A percentile compares a stretch with the other conserved stretches of the same genome.
Evolutionary conservation across 371 early-diverging fungal genomes (phyloP).

Genomic region (Ordospora colligata): DNA sequence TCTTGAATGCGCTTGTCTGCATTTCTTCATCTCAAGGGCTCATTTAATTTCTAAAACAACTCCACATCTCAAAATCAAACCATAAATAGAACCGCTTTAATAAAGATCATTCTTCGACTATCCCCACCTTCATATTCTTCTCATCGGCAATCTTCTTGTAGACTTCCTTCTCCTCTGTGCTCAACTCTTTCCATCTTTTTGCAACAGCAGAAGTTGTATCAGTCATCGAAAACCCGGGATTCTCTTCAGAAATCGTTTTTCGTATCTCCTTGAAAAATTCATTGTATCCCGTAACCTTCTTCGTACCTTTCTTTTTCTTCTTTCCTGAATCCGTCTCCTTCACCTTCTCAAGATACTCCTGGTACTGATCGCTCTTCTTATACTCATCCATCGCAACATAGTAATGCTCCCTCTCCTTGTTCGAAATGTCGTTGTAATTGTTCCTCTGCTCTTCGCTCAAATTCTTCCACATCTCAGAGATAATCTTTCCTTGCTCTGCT

Average conservation of each 20-base stretch:
- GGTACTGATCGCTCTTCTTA: conserved; percentile 55
- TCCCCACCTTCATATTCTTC: background rate
- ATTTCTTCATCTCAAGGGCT: background rate
- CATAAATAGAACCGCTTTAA: conserved; percentile 37
- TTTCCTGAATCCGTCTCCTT: conserved; percentile 38
- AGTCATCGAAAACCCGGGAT: conserved; percentile 24
- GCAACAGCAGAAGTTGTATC: conserved; percentile 47
- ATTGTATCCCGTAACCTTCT: conserved; percentile 21
- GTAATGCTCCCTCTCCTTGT: conserved; percentile 44
- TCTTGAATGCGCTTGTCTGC: no score
- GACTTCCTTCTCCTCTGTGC: conserved; percentile 38
- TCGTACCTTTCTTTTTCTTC: conserved; percentile 24
- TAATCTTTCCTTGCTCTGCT: conserved; percentile 48
- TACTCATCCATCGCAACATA: conserved; percentile 48
- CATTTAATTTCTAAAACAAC: background rate
- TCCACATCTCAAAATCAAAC: conserved; percentile 30
- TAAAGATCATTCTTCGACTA: background rate
- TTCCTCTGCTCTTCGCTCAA: conserved; percentile 46
- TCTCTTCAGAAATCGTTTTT: conserved; percentile 37
- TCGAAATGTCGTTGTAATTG: conserved; percentile 43
- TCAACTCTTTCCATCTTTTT: conserved; percentile 48
- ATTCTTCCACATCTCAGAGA: conserved; percentile 46
- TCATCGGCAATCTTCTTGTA: conserved; percentile 45
- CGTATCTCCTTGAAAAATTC: conserved; percentile 46
- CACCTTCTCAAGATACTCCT: conserved; percentile 49